phyloP scores from a whole-genome alignment of 225 moss, liverwort and hornwort species.

The Physcomitrellopsis africana region DNA sequence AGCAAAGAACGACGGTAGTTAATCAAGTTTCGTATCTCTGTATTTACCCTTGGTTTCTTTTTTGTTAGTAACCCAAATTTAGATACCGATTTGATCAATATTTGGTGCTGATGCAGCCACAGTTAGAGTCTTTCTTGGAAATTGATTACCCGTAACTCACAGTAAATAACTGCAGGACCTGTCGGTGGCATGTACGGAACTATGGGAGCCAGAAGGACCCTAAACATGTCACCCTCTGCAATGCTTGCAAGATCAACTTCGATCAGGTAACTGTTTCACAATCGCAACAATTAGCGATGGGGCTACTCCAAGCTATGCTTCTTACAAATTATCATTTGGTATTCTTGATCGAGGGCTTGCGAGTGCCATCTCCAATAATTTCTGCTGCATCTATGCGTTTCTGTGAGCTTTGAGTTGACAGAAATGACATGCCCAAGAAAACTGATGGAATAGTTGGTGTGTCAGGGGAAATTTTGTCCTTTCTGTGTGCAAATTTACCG shows the following conservation, averaged over 20 bases:
- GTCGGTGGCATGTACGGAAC: conserved; percentile 79
- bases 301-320: conserved; percentile 38
- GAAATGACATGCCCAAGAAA: too few relatives aligned
- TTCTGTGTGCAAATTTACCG: conserved; percentile 81
- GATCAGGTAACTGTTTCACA: conserved; percentile 51
- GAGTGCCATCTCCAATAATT: too few relatives aligned
- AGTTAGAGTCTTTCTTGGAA: background rate
- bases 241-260: conserved; percentile 81
- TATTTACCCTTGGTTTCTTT: background rate
- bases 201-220: conserved; percentile 77
- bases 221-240: conserved; percentile 75
- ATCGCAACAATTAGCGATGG: conserved; percentile 43
- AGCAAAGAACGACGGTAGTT: background rate
- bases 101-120: background rate
- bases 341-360: too few relatives aligned
- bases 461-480: conserved; percentile 75
- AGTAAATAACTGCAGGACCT: conserved; percentile 51
- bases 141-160: background rate
- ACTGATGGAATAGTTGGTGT: too few relatives aligned
- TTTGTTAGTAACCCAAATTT: background rate
- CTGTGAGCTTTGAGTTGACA: too few relatives aligned
- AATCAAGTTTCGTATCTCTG: background rate
- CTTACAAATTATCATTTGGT: background rate
- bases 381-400: too few relatives aligned
- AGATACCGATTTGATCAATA: too few relatives aligned